Evolutionary conservation across 2,329 filamentous ascomycete species (phyloP), one percentile per base, ranked within the genome.

Genomic region (Rhinocladiella mackenziei): DNA sequence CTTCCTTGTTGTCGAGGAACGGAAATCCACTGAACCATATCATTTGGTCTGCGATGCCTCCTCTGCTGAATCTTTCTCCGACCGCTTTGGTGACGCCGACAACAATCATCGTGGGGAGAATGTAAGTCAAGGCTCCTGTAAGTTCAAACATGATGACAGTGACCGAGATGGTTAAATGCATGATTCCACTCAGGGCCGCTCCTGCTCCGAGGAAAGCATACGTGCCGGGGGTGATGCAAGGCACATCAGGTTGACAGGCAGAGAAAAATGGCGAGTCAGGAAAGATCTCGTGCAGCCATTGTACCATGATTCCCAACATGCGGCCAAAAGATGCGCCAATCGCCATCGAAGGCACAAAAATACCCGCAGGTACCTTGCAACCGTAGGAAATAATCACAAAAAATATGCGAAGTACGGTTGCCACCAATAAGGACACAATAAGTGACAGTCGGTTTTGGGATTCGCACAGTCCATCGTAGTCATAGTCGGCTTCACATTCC

Each of bases 111-210:
- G 91, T 97, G 0, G 92, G 92, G 19, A 98, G 71, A 54, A 98
- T 97, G 61, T 98, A 98, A 1, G 89, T 95, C 48, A 97, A 71
- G 5, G 92, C 92, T n/a, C 92, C 92, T 0, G 92, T 98, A 36
- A 98, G 76, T 66, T 98, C 92, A 60, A 97, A 97, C 92, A 98
- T 97, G 65, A 98, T 98, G 59, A 98, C 92, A 2, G 96, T 91
- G 7, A 98, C 89, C 0, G 89, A 94, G 11, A 98, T 82, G 0
- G 91, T 96, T 51, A 98, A 86, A 65, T 97, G 92, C 91, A 97
- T 98, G 60, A 97, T 96, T 7, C 92, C 92, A 63, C 86, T 91
- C 17, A 98, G 73, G 0, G 92, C 87, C 2, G 92, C 91, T 0
- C 83, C 92, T 4, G 92, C 92, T 30, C 92, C 92, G 0, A 98